Percentiles rank a stretch among this genome's conserved stretches.
These are phyloP conservation scores for Trifolium repens DNA, from an alignment of 306 rosid species.

Conservation along the genomic window DNA sequence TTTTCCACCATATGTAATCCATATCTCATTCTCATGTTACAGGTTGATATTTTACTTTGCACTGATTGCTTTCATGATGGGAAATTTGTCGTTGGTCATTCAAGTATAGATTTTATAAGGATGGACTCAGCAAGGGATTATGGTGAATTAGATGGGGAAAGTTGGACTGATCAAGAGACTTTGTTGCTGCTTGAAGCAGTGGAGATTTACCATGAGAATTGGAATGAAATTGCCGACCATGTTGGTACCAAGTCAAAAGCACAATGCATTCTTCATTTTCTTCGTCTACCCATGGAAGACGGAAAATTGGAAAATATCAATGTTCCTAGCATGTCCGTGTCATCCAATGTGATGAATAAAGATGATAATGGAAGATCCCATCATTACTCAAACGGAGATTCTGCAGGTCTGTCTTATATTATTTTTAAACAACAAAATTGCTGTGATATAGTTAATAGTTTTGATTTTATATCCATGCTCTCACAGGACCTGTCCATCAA, in stretches of 20 bases:
- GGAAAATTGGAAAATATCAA: slow-evolving; percentile 87
- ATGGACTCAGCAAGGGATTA: slow-evolving; percentile 73
- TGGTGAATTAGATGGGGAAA: slow-evolving; percentile 83
- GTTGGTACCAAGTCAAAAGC: slow-evolving; percentile 98
- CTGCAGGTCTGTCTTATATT: slow-evolving; percentile 63
- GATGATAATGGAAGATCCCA: slow-evolving; percentile 54
- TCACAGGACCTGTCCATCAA: slow-evolving; percentile 63
- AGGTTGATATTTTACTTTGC: slow-evolving; percentile 87
- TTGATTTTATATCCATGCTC: slow-evolving; percentile 40
- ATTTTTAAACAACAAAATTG: slow-evolving; percentile 29
- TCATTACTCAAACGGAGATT: slow-evolving; percentile 67
- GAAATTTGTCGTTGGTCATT: slow-evolving; percentile 83
- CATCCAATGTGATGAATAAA: slow-evolving; percentile 57
- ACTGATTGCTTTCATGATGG: slow-evolving; percentile 92
- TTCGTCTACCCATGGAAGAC: slow-evolving; percentile 92
- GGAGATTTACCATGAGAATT: slow-evolving; percentile 88
- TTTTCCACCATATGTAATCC: slow-evolving; percentile 32
- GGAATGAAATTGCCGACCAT: slow-evolving; percentile 95
- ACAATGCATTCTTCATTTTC: slow-evolving; percentile 97
- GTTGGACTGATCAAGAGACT: slow-evolving; percentile 98
- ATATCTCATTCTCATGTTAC: slow-evolving; percentile 49
- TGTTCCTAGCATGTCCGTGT: slow-evolving; percentile 64
- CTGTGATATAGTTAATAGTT: slow-evolving; percentile 37
- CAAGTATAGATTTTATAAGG: slow-evolving; percentile 79
- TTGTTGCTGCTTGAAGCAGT: slow-evolving; percentile 87